phyloP scores from a whole-genome alignment of 306 rosid species.

The Hippophae tibetana region DNA sequence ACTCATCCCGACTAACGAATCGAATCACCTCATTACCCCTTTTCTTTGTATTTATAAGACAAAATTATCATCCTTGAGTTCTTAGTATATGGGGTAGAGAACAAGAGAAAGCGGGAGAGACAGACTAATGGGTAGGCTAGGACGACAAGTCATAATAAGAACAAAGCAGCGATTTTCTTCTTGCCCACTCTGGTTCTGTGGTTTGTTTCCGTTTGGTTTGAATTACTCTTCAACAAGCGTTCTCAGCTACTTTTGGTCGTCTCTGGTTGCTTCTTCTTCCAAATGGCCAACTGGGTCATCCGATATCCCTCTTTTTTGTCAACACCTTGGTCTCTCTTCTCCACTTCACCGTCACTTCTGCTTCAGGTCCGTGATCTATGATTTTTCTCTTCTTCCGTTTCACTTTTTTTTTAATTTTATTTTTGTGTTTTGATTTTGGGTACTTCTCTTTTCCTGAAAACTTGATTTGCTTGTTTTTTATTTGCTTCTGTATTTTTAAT shows the following conservation, averaged over 20 bases:
- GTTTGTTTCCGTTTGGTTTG: conserved; percentile 44
- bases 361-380: conserved; percentile 49
- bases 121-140: conserved; percentile 23
- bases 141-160: conserved; percentile 11
- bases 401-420: background rate
- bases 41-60: no score
- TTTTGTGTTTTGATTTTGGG: background rate
- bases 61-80: no score
- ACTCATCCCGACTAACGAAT: no score
- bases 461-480: background rate
- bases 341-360: conserved; percentile 59
- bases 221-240: conserved; percentile 41
- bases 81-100: no score
- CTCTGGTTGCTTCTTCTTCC: conserved; percentile 56
- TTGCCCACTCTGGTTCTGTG: conserved; percentile 46
- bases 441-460: background rate
- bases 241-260: conserved; percentile 38
- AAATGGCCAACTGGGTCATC: conserved; percentile 41
- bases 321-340: conserved; percentile 87
- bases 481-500: background rate
- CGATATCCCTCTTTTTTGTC: conserved; percentile 52
- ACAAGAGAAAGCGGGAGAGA: background rate
- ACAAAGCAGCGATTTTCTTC: conserved; percentile 45
- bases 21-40: no score
- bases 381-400: background rate